Evolutionary conservation across 805 yeast species (phyloP), one percentile per base, ranked within the genome.

Genomic region (Candida sonorensis): DNA sequence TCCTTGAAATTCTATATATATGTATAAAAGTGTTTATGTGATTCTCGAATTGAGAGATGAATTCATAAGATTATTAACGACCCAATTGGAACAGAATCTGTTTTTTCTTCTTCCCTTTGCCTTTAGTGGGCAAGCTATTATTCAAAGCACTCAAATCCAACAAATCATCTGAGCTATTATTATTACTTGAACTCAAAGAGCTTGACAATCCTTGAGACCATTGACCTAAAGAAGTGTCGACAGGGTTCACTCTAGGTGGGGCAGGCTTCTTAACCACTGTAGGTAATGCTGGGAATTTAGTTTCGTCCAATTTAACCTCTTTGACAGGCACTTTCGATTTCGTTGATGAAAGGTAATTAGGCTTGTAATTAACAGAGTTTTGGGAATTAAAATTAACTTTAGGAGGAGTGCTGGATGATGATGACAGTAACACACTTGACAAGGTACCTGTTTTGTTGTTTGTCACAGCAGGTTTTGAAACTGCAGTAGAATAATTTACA

Each of bases 161-260:
- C 1, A 44, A 16, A 26, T 45, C 48, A 9, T 46, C 33, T n/a
- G n/a, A n/a, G 17, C 31, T 23, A 24, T 42, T 46, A 8, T 42
- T 30, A 18, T 24, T 18, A 10, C 26, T 26, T 9, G 34, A 23
- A 6, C 31, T 17, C 4, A 31, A 11, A 5, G 34, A 23, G 23
- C 27, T 22, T 7, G 36, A 5, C 6, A 29, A 19, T 3, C 39
- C 33, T 23, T 36, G 33, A 4, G 59, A 59, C 69, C 68, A 64
- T 9, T 43, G 45, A 4, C 59, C 59, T 13, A 45, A 16, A 7
- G 49, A 31, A n/a, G 34, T 39, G 24, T 37, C 37, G 2, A 66
- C 54, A 7, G 77, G 75, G 29, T 74, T 75, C 4, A 81, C 83
- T 25, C 81, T 64, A 2, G 87, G 84, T 29, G 33, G 72, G 64